Evolutionary conservation across 2,329 filamentous ascomycete species (phyloP).

Genomic region (Helicocarpus griseus): DNA sequence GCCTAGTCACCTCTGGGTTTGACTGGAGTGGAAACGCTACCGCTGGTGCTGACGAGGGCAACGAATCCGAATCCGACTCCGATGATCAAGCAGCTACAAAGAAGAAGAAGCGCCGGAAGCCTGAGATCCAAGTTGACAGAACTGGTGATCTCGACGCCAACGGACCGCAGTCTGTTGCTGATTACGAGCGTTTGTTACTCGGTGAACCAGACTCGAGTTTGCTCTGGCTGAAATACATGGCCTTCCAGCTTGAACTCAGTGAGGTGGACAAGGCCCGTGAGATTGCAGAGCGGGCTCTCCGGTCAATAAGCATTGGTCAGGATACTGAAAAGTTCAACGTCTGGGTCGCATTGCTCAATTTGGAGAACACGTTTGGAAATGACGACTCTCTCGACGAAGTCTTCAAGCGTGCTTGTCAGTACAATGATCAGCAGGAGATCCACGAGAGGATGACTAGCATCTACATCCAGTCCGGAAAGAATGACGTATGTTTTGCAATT

Average conservation of each 20-base stretch:
- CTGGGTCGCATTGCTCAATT: slow-evolving; percentile 88
- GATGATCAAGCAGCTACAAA: slow-evolving; percentile 38
- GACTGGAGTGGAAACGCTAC: slow-evolving; percentile 69
- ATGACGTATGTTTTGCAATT: slow-evolving; percentile 51
- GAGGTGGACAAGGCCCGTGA: slow-evolving; percentile 82
- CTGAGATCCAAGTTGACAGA: slow-evolving; percentile 72
- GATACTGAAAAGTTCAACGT: slow-evolving; percentile 89
- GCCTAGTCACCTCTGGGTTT: slow-evolving; percentile 66
- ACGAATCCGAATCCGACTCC: slow-evolving; percentile 39
- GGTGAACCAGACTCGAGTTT: slow-evolving; percentile 87
- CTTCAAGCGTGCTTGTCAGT: slow-evolving; percentile 86
- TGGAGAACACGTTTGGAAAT: slow-evolving; percentile 83
- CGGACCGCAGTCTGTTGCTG: slow-evolving; percentile 79
- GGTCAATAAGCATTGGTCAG: slow-evolving; percentile 83
- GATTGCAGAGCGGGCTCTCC: slow-evolving; percentile 80
- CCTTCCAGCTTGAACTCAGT: slow-evolving; percentile 89
- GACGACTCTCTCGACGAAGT: slow-evolving; percentile 73
- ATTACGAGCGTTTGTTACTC: slow-evolving; percentile 87
- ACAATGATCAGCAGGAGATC: slow-evolving; percentile 85
- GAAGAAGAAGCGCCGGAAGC: slow-evolving; percentile 63
- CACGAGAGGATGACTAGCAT: slow-evolving; percentile 86
- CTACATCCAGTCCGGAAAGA: slow-evolving; percentile 84
- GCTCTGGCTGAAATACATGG: slow-evolving; percentile 96
- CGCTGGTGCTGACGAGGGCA: slow-evolving; percentile 32
- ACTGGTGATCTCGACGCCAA: slow-evolving; percentile 86